Evolutionary conservation across 495 filamentous ascomycete species (phyloP).

Genomic region (Trichoderma parareesei): DNA sequence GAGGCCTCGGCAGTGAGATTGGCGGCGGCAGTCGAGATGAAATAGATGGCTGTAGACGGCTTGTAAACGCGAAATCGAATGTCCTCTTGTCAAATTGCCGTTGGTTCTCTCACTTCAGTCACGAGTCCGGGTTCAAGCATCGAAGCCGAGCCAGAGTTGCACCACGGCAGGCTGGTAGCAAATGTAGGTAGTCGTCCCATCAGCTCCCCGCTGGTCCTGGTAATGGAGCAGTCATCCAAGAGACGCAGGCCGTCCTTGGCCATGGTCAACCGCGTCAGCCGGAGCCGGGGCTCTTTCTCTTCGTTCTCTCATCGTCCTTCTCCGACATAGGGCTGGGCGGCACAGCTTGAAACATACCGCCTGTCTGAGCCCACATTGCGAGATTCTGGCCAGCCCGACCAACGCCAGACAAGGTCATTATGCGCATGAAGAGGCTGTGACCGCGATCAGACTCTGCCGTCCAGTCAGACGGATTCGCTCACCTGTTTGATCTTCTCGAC

Average conservation of each 20-base stretch:
- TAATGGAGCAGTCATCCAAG: not conserved
- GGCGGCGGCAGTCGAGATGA: not conserved
- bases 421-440: not conserved
- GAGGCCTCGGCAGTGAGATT: not conserved
- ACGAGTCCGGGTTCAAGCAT: too few relatives aligned
- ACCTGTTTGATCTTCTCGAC: too few relatives aligned
- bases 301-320: not conserved
- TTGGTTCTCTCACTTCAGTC: too few relatives aligned
- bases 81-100: too few relatives aligned
- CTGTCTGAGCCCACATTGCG: not conserved
- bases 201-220: not conserved
- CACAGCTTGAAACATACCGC: slow-evolving; percentile 7
- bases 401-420: not conserved
- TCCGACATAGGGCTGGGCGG: not conserved
- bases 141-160: too few relatives aligned
- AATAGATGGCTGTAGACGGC: not conserved
- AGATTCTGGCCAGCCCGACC: not conserved
- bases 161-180: too few relatives aligned
- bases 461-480: too few relatives aligned
- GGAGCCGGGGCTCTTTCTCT: not conserved
- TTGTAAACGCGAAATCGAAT: not conserved
- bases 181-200: not conserved
- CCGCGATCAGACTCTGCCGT: not conserved
- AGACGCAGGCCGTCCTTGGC: not conserved
- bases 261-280: not conserved